Conservation (phyloP, 176 grass and related monocot species). For the Cenchrus fungigraminus region DNA sequence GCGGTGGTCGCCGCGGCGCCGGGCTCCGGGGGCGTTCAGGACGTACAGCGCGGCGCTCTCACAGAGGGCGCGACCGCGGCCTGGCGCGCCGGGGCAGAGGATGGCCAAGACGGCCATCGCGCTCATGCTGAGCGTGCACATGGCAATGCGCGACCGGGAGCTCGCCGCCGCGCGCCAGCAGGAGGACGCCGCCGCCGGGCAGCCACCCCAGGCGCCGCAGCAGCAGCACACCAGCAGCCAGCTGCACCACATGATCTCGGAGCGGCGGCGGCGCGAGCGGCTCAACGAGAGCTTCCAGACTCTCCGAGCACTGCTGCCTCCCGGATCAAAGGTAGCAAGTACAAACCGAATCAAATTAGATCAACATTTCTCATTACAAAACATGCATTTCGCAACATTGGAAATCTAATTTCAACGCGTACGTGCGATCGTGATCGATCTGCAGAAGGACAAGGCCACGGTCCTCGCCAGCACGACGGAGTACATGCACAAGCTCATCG, state of each 20-base stretch:
- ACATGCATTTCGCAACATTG: neutral
- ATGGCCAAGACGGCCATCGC: conserved; percentile 61
- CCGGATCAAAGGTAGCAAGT: conserved; percentile 53
- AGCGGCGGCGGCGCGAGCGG: conserved; percentile 73
- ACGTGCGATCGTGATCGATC: neutral
- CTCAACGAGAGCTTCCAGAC: conserved; percentile 75
- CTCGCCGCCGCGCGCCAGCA: neutral
- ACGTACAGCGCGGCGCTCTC: conserved; percentile 52
- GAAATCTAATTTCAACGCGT: neutral
- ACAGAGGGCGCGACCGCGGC: neutral
- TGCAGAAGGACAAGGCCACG: conserved; percentile 71
- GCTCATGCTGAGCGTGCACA: conserved; percentile 36
- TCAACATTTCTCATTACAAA: neutral
- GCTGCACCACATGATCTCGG: conserved; percentile 75
- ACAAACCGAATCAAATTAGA: neutral
- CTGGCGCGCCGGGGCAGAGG: conserved; percentile 48
- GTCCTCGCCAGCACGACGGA: conserved; percentile 62
- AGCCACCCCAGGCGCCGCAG: neutral
- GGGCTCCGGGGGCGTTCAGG: conserved; percentile 48
- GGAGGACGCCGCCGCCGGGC: neutral
- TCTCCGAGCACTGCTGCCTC: conserved; percentile 64
- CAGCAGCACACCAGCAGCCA: conserved; percentile 47
- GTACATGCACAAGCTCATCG: conserved; percentile 60
- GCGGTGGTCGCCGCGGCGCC: neutral
- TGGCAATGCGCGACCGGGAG: conserved; percentile 20